Evolutionary conservation across 2,329 filamentous ascomycete species (phyloP).

Genomic region (Microcyclosporella mali): DNA sequence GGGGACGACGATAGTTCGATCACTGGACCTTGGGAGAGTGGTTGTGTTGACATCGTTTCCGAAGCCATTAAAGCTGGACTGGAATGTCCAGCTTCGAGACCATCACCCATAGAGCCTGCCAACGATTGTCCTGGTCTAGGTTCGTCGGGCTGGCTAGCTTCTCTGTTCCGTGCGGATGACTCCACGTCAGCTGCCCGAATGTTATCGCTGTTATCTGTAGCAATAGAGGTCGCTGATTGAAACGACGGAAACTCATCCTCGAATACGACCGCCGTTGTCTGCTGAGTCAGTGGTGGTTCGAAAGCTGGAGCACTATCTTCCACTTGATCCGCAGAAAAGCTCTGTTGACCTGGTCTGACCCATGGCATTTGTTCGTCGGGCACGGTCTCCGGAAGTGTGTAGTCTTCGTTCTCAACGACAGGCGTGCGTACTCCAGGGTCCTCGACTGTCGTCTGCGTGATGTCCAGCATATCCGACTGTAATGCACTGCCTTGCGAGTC

Average conservation of each 20-base stretch:
- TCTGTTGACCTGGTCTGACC: constrained; percentile 2
- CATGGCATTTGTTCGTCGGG: constrained; percentile 4
- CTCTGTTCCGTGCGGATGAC: not conserved
- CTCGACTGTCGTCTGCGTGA: constrained; percentile 6
- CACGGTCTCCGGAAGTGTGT: constrained; percentile 5
- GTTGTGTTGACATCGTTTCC: not conserved
- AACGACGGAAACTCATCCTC: constrained; percentile 15
- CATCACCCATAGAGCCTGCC: not conserved
- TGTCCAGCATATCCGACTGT: constrained; percentile 9
- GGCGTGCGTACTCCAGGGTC: constrained; percentile 4
- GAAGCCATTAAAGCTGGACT: too few relatives aligned
- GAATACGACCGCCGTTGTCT: not conserved
- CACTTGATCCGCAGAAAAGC: constrained; percentile 12
- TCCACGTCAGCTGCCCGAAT: not conserved
- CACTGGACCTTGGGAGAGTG: too few relatives aligned
- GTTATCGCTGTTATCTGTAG: constrained; percentile 6
- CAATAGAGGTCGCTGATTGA: constrained; percentile 7
- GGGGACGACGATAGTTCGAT: too few relatives aligned
- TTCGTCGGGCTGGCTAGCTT: not conserved
- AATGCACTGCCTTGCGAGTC: constrained; percentile 5
- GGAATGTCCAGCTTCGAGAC: not conserved
- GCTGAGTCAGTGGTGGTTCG: not conserved
- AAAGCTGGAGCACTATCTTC: not conserved
- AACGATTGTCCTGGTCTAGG: not conserved
- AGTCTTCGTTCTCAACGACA: not conserved